Conservation (phyloP, 2,329 filamentous ascomycete genomes). For the Sclerotinia trifoliorum region DNA sequence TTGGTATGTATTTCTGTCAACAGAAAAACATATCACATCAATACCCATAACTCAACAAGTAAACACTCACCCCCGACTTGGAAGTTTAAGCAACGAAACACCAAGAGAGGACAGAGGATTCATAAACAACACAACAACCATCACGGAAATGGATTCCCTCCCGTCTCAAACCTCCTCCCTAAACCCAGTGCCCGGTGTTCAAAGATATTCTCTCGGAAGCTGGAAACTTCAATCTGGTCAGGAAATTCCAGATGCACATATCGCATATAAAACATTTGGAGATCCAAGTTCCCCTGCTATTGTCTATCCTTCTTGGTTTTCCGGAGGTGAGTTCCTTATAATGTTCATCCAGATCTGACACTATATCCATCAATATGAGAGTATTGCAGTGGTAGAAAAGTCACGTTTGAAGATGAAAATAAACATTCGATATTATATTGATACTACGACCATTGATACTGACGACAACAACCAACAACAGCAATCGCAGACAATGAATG, state of each 20-base stretch:
- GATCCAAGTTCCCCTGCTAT: slow-evolving; percentile 60
- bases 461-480: slow-evolving; percentile 25
- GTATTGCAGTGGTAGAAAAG: too few species aligned
- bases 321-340: slow-evolving; percentile 48
- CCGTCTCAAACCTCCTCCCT: background rate
- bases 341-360: too few species aligned
- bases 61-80: background rate
- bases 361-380: background rate
- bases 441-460: background rate
- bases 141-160: background rate
- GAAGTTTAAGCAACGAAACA: background rate
- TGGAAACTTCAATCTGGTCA: slow-evolving; percentile 65
- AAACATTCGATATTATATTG: background rate
- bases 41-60: background rate
- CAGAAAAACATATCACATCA: background rate
- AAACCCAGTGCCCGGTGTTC: slow-evolving; percentile 26
- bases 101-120: background rate
- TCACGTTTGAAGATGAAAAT: background rate
- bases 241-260: slow-evolving; percentile 61
- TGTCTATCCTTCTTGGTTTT: slow-evolving; percentile 78
- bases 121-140: background rate
- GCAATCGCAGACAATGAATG: slow-evolving; percentile 70
- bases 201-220: slow-evolving; percentile 60
- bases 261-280: slow-evolving; percentile 78
- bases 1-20: background rate